Evolutionary conservation across 345 rosid genomes (phyloP).

Genomic region (Excoecaria agallocha): DNA sequence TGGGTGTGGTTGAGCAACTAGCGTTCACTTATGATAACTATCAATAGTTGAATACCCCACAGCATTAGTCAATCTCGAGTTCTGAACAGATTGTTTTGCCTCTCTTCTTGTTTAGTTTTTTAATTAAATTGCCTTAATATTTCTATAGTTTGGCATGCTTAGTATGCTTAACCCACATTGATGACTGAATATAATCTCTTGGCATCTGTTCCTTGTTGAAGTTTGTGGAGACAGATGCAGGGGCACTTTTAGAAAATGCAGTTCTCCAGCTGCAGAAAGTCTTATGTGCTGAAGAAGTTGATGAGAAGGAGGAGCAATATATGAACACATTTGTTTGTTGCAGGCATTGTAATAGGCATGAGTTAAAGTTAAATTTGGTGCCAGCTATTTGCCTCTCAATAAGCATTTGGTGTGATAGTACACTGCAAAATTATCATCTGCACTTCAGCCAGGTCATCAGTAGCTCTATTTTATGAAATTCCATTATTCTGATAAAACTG

Average conservation of each 20-base stretch:
- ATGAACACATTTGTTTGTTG: conserved; percentile 54
- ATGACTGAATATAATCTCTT: background rate
- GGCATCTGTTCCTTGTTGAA: conserved; percentile 33
- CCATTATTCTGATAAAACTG: conserved; percentile 6
- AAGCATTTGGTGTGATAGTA: conserved; percentile 72
- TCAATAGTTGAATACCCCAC: background rate
- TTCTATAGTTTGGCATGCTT: background rate
- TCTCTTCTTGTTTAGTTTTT: background rate
- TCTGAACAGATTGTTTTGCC: background rate
- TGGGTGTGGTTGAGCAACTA: background rate
- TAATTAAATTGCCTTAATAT: background rate
- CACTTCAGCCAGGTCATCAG: conserved; percentile 66
- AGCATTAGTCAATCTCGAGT: background rate
- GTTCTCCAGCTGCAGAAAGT: conserved; percentile 58
- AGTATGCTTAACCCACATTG: background rate
- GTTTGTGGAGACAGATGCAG: conserved; percentile 75
- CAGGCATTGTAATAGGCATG: conserved; percentile 38
- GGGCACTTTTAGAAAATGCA: conserved; percentile 57
- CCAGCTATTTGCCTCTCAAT: conserved; percentile 57
- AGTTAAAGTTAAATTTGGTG: conserved; percentile 44
- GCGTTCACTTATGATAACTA: background rate
- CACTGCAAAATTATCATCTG: conserved; percentile 79
- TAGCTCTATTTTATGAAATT: conserved; percentile 3
- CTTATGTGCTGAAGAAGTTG: conserved; percentile 40
- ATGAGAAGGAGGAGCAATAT: conserved; percentile 55